Base-by-base conservation (phyloP, 176 grass and related monocot genomes). In the Hyparrhenia diplandra region DNA sequence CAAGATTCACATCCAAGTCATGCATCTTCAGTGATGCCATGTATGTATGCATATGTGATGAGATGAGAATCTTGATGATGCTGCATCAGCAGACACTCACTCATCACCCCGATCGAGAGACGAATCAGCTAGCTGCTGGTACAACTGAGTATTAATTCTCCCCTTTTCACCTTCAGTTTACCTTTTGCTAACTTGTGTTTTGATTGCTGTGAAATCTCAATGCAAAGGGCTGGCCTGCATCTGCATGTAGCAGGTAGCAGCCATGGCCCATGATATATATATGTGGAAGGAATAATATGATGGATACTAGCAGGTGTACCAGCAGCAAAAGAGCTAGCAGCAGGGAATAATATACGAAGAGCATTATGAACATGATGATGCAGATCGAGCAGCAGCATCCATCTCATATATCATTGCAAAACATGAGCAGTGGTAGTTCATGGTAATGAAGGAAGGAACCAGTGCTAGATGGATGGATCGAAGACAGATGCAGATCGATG, bases 61-160 rank as follows among this genome's bases (percentile, higher is more conserved):
- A 92, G 67, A 92, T 92, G 93, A 95, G 93, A 95, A 95, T 95
- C 93, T 95, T 95, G 93, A 95, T 95, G 93, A 95, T 95, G 93
- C 93, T 95, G 93, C 93, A 95, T 95, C 93, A 86, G 93, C 93
- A 86, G 71, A 75, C 73, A 83, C 83, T 84, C 90, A 37, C 63
- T 91, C 65, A 7, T 71, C 41, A 75, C 13, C 35, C 17, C 21
- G 20, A 7, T 5, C 21, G 29, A 34, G 18, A 31, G 28, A 25
- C 2, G 16, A 20, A 45, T 39, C 18, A 58, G 17, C n/a, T 57
- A 23, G n/a, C n/a, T n/a, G 29, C 12, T 18, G 51, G 52, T 47
- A 29, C 10, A n/a, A 12, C 2, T 43, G 5, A 12, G 18, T 46
- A 30, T 1, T 10, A 20, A 23, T 60, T 36, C 3, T 36, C 35